A percentile compares a stretch with the other conserved stretches of the same genome.
Conservation (phyloP, 805 yeast species). For the Suhomyces vadensis region DNA sequence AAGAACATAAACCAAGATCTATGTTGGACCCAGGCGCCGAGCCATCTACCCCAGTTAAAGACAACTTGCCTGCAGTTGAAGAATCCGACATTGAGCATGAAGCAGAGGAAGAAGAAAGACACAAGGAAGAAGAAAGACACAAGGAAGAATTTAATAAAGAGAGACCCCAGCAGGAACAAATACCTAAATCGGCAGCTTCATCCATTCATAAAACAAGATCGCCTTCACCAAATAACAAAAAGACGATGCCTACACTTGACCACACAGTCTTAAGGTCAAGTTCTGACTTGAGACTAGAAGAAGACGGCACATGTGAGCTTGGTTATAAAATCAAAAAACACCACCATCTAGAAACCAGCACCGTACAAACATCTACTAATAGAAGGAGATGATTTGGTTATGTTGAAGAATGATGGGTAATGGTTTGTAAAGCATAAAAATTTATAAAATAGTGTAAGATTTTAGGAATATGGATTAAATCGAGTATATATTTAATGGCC, state of each 20-base stretch:
- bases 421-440: neutral
- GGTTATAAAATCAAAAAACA: constrained; percentile 46
- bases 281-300: constrained; percentile 21
- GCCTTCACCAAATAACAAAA: constrained; percentile 4
- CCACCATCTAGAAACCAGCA: constrained; percentile 42
- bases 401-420: neutral
- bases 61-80: constrained; percentile 8
- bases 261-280: constrained; percentile 9
- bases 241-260: constrained; percentile 8
- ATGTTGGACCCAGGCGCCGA: constrained; percentile 9
- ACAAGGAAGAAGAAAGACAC: neutral
- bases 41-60: neutral
- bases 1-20: neutral
- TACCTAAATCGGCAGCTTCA: constrained; percentile 1
- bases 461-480: neutral
- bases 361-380: constrained; percentile 29
- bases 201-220: constrained; percentile 1
- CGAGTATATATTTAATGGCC: too few species aligned
- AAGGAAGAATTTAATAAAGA: neutral
- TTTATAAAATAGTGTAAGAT: neutral
- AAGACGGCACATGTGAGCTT: constrained; percentile 39
- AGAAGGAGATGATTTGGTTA: constrained; percentile 17
- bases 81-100: constrained; percentile 6
- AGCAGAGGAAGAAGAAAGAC: neutral
- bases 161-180: neutral